Conservation (phyloP, 1,139 yeast genomes). For the Groenewaldozyma auringiensis region DNA sequence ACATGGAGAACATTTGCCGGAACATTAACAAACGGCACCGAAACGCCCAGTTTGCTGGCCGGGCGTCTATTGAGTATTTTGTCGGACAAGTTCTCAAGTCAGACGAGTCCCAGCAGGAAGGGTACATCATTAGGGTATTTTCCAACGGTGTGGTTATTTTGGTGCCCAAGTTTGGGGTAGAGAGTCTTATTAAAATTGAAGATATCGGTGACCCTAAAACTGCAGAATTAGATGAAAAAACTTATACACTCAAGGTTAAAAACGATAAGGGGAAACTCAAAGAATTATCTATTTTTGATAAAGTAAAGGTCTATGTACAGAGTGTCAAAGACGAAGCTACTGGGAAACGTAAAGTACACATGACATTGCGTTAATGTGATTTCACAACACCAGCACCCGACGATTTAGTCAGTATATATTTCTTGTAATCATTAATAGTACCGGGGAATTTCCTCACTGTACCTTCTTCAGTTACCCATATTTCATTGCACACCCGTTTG, state of each 20-base stretch:
- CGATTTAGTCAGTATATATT: slow-evolving; percentile 72
- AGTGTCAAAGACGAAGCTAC: slow-evolving; percentile 79
- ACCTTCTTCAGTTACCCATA: slow-evolving; percentile 91
- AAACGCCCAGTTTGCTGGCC: slow-evolving; percentile 97
- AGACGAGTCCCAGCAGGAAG: slow-evolving; percentile 68
- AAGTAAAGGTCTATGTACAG: slow-evolving; percentile 72
- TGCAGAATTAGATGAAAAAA: slow-evolving; percentile 71
- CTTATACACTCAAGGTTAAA: slow-evolving; percentile 56
- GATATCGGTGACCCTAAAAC: slow-evolving; percentile 58
- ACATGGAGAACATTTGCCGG: slow-evolving; percentile 82
- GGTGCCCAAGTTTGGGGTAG: slow-evolving; percentile 97
- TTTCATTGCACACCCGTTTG: slow-evolving; percentile 79
- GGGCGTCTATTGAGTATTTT: slow-evolving; percentile 95
- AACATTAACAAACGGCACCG: slow-evolving; percentile 93
- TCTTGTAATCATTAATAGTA: slow-evolving; percentile 78
- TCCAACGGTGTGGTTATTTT: slow-evolving; percentile 91
- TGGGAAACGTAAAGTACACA: slow-evolving; percentile 88
- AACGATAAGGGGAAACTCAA: slow-evolving; percentile 36
- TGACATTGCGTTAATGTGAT: slow-evolving; percentile 51
- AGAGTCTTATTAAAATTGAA: slow-evolving; percentile 80
- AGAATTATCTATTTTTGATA: slow-evolving; percentile 70
- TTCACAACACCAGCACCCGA: slow-evolving; percentile 83
- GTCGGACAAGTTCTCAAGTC: slow-evolving; percentile 95
- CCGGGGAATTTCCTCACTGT: slow-evolving; percentile 77
- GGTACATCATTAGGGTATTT: slow-evolving; percentile 86